A percentile compares a stretch with the other conserved stretches of the same genome.
phyloP scores from a whole-genome alignment of 1,284 basidiomycete species.

The Moniliophthora roreri region DNA sequence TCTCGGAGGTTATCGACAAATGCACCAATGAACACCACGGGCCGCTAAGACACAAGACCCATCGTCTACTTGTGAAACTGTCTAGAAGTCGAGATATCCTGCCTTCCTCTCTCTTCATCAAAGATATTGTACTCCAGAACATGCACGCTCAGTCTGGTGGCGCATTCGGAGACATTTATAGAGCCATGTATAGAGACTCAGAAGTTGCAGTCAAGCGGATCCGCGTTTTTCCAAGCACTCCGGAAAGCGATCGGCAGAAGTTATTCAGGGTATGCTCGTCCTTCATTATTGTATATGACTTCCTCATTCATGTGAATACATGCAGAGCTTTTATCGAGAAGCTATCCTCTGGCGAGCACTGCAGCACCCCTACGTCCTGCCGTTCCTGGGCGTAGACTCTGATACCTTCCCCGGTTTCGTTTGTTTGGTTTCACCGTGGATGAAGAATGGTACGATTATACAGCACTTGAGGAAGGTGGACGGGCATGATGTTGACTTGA shows the following conservation, averaged over 20 bases:
- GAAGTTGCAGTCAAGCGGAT: constrained; percentile 24
- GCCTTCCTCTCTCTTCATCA: constrained; percentile 24
- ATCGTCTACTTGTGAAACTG: constrained; percentile 23
- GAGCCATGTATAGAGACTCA: constrained; percentile 19
- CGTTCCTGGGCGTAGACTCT: constrained; percentile 22
- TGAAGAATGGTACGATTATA: constrained; percentile 22
- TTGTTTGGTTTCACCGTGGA: constrained; percentile 23
- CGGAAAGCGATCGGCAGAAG: constrained; percentile 10
- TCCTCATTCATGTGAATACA: too few relatives aligned
- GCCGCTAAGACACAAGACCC: constrained; percentile 18
- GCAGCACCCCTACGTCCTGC: constrained; percentile 22
- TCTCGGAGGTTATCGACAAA: constrained; percentile 7
- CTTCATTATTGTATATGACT: not conserved
- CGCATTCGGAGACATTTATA: constrained; percentile 23
- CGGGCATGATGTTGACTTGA: constrained; percentile 6
- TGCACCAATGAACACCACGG: not conserved
- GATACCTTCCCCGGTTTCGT: constrained; percentile 20
- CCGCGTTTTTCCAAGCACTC: constrained; percentile 18
- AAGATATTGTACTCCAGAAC: constrained; percentile 17
- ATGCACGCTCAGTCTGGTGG: constrained; percentile 21
- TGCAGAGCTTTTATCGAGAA: constrained; percentile 20
- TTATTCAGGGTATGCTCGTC: constrained; percentile 4
- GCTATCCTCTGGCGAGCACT: constrained; percentile 23
- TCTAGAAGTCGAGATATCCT: constrained; percentile 22
- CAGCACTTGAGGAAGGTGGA: constrained; percentile 11